Conservation (phyloP, 305 asterid species). For the Rubia peregrina region DNA sequence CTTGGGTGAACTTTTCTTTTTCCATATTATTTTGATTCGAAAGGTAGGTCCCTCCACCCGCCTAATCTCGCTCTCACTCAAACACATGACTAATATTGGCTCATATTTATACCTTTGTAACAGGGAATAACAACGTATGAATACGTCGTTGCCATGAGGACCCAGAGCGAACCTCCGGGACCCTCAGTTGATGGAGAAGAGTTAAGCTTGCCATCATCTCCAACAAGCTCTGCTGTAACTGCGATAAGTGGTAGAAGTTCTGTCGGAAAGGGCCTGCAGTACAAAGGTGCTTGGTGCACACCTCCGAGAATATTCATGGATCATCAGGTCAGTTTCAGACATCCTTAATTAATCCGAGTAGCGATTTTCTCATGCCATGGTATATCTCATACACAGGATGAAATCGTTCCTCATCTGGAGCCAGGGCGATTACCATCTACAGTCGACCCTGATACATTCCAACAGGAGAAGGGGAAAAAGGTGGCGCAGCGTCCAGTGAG, state of each 20-base stretch:
- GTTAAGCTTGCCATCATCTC: slow-evolving; percentile 86
- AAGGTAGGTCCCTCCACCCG: slow-evolving; percentile 41
- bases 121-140: slow-evolving; percentile 97
- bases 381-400: slow-evolving; percentile 45
- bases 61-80: neutral
- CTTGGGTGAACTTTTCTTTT: slow-evolving; percentile 82
- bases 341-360: neutral
- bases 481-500: slow-evolving; percentile 58
- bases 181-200: slow-evolving; percentile 81
- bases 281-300: slow-evolving; percentile 98
- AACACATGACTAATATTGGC: neutral
- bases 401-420: slow-evolving; percentile 79
- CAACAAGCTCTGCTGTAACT: slow-evolving; percentile 92
- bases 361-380: neutral
- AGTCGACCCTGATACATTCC: slow-evolving; percentile 73
- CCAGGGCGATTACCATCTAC: slow-evolving; percentile 89
- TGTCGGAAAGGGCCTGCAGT: slow-evolving; percentile 77
- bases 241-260: slow-evolving; percentile 94
- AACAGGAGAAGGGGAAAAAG: slow-evolving; percentile 57
- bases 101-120: neutral
- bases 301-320: slow-evolving; percentile 97
- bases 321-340: slow-evolving; percentile 51
- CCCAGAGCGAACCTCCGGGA: slow-evolving; percentile 92
- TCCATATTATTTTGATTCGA: slow-evolving; percentile 84
- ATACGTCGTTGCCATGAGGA: slow-evolving; percentile 89